Conservation (phyloP, 2,329 filamentous ascomycete genomes). For the Penicillium sp. region DNA sequence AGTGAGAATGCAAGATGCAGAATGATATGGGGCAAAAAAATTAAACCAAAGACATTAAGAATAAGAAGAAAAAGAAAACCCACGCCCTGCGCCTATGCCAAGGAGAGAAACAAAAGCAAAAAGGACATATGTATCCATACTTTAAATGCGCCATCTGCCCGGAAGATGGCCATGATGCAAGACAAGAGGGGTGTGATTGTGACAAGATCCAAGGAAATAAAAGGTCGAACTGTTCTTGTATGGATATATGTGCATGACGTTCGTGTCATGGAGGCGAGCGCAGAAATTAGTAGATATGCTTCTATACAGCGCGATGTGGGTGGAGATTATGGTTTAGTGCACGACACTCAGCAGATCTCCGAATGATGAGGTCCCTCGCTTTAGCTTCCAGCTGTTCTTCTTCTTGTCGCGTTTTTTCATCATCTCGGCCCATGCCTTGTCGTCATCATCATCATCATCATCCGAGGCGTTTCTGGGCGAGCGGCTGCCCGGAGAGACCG, state of each 20-base stretch:
- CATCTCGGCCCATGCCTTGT: conserved; percentile 50
- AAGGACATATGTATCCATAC: conserved; percentile 16
- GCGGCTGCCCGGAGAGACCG: conserved; percentile 25
- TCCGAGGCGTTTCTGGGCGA: conserved; percentile 25
- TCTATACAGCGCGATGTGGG: conserved; percentile 16
- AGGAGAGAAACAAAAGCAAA: conserved; percentile 9
- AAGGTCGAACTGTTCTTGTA: neutral
- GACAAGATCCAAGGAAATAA: neutral
- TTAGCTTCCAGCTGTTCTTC: conserved; percentile 46
- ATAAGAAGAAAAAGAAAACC: conserved; percentile 9
- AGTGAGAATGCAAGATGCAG: neutral
- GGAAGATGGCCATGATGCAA: neutral
- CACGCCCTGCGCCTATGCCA: conserved; percentile 22
- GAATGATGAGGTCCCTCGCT: conserved; percentile 36
- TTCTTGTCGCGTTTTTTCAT: conserved; percentile 48
- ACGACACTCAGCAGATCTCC: conserved; percentile 38
- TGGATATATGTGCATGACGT: conserved; percentile 20
- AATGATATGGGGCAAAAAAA: conserved; percentile 4
- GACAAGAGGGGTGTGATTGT: neutral
- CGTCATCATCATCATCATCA: conserved; percentile 45
- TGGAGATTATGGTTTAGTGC: conserved; percentile 21
- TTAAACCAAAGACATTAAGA: conserved; percentile 1
- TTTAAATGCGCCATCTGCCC: conserved; percentile 6
- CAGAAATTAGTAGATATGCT: conserved; percentile 1
- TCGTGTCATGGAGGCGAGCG: conserved; percentile 10